Percentiles rank a stretch among this genome's conserved stretches.
phyloP scores from a whole-genome alignment of 2,329 filamentous ascomycete genomes.

The Calonectria leucothoes region DNA sequence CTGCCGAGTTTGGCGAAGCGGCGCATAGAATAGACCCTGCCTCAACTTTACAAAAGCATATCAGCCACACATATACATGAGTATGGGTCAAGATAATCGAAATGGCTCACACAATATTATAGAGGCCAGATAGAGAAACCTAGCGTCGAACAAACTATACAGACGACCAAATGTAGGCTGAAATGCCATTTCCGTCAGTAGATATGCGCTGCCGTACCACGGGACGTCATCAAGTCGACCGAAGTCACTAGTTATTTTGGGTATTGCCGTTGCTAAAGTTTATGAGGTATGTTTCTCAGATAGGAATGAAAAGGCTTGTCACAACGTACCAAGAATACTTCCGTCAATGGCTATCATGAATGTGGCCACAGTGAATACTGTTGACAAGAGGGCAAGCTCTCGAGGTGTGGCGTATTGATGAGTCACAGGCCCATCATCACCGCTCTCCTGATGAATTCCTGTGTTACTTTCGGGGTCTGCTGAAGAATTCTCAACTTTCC shows the following conservation, averaged over 20 bases:
- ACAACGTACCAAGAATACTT: neutral
- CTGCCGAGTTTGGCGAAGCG: neutral
- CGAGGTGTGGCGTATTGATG: slow-evolving; percentile 24
- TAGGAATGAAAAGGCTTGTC: neutral
- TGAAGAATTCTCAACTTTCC: neutral
- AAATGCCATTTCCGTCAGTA: neutral
- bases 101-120: slow-evolving; percentile 9
- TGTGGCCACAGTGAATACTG: slow-evolving; percentile 26
- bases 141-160: neutral
- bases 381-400: slow-evolving; percentile 22
- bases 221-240: neutral
- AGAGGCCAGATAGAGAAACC: neutral
- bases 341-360: neutral
- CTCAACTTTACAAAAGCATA: slow-evolving; percentile 1
- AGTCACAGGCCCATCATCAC: neutral
- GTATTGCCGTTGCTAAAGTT: neutral
- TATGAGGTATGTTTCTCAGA: neutral
- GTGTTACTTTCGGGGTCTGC: neutral
- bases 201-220: neutral
- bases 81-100: neutral
- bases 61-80: neutral
- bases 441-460: neutral
- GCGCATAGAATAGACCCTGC: neutral
- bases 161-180: neutral
- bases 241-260: neutral